Evolutionary conservation across 208 protist species (phyloP), one percentile per base, ranked within the genome.

Genomic region (Trypanosoma avium): DNA sequence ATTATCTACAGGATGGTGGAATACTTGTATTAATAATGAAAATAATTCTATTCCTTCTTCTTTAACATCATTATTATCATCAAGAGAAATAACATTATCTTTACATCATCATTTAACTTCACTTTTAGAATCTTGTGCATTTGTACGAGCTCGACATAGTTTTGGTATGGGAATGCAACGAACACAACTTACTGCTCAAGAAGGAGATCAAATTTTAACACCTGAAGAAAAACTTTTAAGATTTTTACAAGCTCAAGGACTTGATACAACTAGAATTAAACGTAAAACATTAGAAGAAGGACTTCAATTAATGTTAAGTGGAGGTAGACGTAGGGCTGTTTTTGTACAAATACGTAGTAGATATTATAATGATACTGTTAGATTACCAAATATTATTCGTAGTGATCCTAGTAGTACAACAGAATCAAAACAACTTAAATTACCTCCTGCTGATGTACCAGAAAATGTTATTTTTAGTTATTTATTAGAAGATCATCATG

Each of bases 101-200:
- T n/a, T n/a, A n/a, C n/a, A n/a, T n/a, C n/a, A n/a, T n/a, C n/a
- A n/a, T n/a, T n/a, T n/a, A n/a, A n/a, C n/a, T n/a, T n/a, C 30
- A 24, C 68, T 90, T 40, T 56, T 94, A 6, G 70, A 76, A 46
- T 79, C 71, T 8, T 79, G 66, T 43, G 74, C 82, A 19, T 94
- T 88, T 74, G 84, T 94, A 15, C 74, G 88, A 17, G 71, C 81
- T 10, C 81, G 84, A 6, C 88, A 94, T 62, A 83, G 84, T 40
- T 94, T 94, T 62, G 88, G 88, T 22, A 83, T 94, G 81, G 88
- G 88, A 55, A 79, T 89, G 79, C 85, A 90, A 66, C 84, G 88
- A 40, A 87, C 82, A 17, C 82, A 94, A 65, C 70, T 94, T 10
- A 69, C 80, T 2, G 67, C 70, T 19, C 82, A 82, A 45, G 71